Base-by-base conservation (phyloP, 495 filamentous ascomycete species). In the Tuber magnatum region DNA sequence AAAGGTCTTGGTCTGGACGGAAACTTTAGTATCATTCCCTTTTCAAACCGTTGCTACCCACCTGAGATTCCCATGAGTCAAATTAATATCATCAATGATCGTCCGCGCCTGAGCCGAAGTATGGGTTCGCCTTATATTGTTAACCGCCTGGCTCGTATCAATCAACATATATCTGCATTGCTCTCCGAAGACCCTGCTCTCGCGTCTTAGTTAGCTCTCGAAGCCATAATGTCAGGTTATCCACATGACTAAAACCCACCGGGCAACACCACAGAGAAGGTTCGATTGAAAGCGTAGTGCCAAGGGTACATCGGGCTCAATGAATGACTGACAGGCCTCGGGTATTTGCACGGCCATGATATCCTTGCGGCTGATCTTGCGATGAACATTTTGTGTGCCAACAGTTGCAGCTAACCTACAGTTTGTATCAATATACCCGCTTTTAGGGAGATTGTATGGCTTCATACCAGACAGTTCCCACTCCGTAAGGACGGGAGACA, bases 251-350 rank as follows among this genome's bases (percentile, higher is more conserved):
- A 65, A 32, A 14, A 24, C n/a, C 6, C 39, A 69, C 71, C 68
- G 68, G 3, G 74, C 73, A 22, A 71, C 75, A 38, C 80, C 87
- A 81, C 83, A 90, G 85, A 99, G 88, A 42, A 99, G 85, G 80
- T 91, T 97, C 16, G 94, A 93, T 83, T 99, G 95, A 44, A 99
- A 88, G 24, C 95, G 91, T 81, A 99, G 84, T 3, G 95, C 95
- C 86, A 99, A 92, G 16, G 95, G 95, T 9, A 92, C 94, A 39
- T 90, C 91, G 0, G 95, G 94, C 73, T 91, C 86, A 42, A 91
- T 89, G 81, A 99, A 97, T 9, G 92, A 94, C 69, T 90, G 87
- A 83, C 94, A 97, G 73, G 94, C 94, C 77, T 91, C 94, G 28
- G 88, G 87, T 14, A 99, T 89, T 80, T 98, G 87, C 70, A 99